phyloP scores from a whole-genome alignment of 2,329 filamentous ascomycete genomes.

The Tolypocladium endophyticum region DNA sequence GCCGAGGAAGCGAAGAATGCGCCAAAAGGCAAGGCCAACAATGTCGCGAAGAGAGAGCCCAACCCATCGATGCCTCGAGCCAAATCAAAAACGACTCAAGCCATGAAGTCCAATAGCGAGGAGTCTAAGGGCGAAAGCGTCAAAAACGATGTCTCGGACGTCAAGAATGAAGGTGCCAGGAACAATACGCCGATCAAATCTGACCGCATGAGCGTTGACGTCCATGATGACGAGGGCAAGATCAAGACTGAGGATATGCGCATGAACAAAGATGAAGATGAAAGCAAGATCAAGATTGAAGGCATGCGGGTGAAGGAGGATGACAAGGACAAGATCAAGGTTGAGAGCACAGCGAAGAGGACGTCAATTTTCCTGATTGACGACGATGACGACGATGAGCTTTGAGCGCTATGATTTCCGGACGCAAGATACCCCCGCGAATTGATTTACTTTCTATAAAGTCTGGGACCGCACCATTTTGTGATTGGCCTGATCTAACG shows the following conservation, averaged over 20 bases:
- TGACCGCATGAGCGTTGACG: not conserved
- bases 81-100: constrained; percentile 3
- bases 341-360: constrained; percentile 13
- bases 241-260: constrained; percentile 8
- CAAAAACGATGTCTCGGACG: constrained; percentile 5
- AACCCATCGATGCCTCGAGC: not conserved
- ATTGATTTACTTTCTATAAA: not conserved
- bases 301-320: not conserved
- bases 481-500: not conserved
- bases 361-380: constrained; percentile 26
- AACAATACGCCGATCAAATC: not conserved
- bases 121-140: not conserved
- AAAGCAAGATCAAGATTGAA: not conserved
- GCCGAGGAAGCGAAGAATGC: constrained; percentile 2
- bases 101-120: constrained; percentile 1
- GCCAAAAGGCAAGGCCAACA: constrained; percentile 2
- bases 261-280: constrained; percentile 10
- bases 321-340: constrained; percentile 4
- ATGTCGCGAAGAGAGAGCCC: constrained; percentile 2
- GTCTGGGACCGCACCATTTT: not conserved
- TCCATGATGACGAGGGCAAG: not conserved
- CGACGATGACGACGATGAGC: constrained; percentile 26
- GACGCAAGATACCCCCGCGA: constrained; percentile 14
- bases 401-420: constrained; percentile 13
- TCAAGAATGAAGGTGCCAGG: not conserved